Evolutionary conservation across 2,329 filamentous ascomycete species (phyloP).

Genomic region (Alternaria sp.): DNA sequence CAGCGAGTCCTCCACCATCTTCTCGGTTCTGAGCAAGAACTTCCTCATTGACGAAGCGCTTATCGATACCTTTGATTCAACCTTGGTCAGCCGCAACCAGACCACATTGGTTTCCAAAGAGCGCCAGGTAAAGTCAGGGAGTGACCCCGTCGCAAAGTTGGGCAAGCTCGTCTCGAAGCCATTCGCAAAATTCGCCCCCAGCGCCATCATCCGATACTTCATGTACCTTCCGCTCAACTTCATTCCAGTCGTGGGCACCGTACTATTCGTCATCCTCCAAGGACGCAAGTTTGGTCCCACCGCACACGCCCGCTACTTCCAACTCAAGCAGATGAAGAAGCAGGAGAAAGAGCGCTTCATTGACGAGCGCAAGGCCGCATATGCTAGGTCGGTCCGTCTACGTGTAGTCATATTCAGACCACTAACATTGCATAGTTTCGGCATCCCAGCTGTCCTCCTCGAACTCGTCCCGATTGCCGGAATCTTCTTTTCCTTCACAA

Average conservation of each 20-base stretch:
- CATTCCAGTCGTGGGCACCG: slow-evolving; percentile 85
- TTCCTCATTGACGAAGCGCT: slow-evolving; percentile 83
- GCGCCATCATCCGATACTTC: slow-evolving; percentile 75
- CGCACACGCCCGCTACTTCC: slow-evolving; percentile 76
- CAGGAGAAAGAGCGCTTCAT: slow-evolving; percentile 72
- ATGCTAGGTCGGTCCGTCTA: slow-evolving; percentile 68
- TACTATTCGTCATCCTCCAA: slow-evolving; percentile 79
- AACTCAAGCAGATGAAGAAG: slow-evolving; percentile 82
- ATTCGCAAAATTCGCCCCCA: slow-evolving; percentile 59
- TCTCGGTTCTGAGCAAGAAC: slow-evolving; percentile 65
- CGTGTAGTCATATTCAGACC: neutral
- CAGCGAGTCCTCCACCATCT: slow-evolving; percentile 58
- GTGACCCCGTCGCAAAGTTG: slow-evolving; percentile 61
- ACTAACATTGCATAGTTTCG: slow-evolving; percentile 52
- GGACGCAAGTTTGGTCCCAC: slow-evolving; percentile 59
- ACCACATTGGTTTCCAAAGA: slow-evolving; percentile 73
- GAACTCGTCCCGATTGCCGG: slow-evolving; percentile 85
- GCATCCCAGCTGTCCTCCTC: slow-evolving; percentile 79
- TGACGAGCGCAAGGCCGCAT: slow-evolving; percentile 72
- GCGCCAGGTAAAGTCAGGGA: slow-evolving; percentile 68
- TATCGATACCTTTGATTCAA: slow-evolving; percentile 86
- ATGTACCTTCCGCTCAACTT: slow-evolving; percentile 92
- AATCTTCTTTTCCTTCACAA: slow-evolving; percentile 88
- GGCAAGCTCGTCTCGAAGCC: slow-evolving; percentile 64
- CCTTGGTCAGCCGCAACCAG: slow-evolving; percentile 61